Conservation (phyloP, 495 filamentous ascomycete genomes). For the Gamarada debralockiae region DNA sequence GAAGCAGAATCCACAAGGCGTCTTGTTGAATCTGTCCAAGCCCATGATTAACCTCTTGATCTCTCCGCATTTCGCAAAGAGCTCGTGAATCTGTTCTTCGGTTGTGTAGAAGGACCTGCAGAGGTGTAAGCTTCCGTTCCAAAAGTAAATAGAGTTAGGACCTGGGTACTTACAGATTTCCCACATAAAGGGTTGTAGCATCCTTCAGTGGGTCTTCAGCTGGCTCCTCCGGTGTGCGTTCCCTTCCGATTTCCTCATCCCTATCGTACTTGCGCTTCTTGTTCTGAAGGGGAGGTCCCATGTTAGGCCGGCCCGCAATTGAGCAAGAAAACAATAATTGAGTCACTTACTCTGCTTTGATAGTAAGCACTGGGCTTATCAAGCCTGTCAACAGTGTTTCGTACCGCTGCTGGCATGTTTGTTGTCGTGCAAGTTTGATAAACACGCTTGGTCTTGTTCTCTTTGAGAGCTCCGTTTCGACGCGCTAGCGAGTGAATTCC, state of each 20-base stretch:
- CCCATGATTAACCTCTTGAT: constrained; percentile 99
- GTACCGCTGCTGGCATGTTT: constrained; percentile 28
- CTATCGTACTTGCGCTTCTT: constrained; percentile 59
- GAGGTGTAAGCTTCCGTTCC: constrained; percentile 28
- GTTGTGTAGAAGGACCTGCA: constrained; percentile 99
- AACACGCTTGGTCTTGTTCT: constrained; percentile 13
- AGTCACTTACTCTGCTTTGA: constrained; percentile 60
- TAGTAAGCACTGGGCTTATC: constrained; percentile 91
- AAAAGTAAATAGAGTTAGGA: not conserved
- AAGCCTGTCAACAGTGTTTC: constrained; percentile 77
- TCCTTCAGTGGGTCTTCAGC: constrained; percentile 71
- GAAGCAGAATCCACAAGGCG: constrained; percentile 98
- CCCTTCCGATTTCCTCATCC: constrained; percentile 49
- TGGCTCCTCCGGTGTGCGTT: constrained; percentile 47
- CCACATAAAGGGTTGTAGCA: constrained; percentile 94
- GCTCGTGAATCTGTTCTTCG: constrained; percentile 97
- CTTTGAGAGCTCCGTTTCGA: constrained; percentile 3
- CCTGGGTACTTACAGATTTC: constrained; percentile 74
- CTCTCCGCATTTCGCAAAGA: constrained; percentile 95
- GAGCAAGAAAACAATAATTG: not conserved
- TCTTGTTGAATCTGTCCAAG: constrained; percentile 93
- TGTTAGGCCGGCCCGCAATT: constrained; percentile 22
- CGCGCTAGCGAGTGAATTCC: constrained; percentile 14
- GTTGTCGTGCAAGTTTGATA: constrained; percentile 1
- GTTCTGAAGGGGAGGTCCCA: constrained; percentile 40